A percentile compares a stretch with the other conserved stretches of the same genome.
phyloP scores from a whole-genome alignment of 1,284 basidiomycete species.

The Trametes hirsuta region DNA sequence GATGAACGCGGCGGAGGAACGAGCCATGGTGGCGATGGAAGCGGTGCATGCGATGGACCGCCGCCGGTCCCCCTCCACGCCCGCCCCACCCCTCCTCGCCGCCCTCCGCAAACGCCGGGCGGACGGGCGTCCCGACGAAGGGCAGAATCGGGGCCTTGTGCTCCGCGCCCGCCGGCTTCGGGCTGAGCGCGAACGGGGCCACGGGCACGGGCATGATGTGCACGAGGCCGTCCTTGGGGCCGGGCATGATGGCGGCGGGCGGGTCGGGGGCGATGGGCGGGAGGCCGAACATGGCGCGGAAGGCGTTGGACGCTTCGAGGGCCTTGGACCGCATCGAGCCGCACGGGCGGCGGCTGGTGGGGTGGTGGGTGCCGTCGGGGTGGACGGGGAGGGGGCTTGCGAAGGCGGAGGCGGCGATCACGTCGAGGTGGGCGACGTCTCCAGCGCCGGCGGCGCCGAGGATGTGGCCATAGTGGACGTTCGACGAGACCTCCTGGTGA shows the following conservation, averaged over 20 bases:
- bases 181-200: not conserved
- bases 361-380: conserved; percentile 13
- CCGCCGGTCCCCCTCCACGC: conserved; percentile 10
- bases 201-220: conserved; percentile 12
- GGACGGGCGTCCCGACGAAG: conserved; percentile 38
- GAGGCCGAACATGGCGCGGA: conserved; percentile 54
- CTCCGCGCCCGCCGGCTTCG: not conserved
- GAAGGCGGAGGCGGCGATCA: not conserved
- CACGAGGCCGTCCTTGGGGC: not conserved
- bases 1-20: conserved; percentile 62
- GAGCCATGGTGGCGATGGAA: conserved; percentile 33
- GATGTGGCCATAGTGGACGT: conserved; percentile 17
- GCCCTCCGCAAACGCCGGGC: conserved; percentile 23
- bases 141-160: conserved; percentile 35
- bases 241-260: not conserved
- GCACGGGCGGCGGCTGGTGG: conserved; percentile 21
- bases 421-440: conserved; percentile 16
- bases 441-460: conserved; percentile 10
- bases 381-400: not conserved
- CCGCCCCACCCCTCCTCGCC: not conserved
- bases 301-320: conserved; percentile 47
- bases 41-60: conserved; percentile 33
- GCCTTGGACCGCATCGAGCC: conserved; percentile 45
- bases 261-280: conserved; percentile 40
- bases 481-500: conserved; percentile 31